These are phyloP conservation scores for Apium graveolens DNA, from an alignment of 129 eudicot genomes.

Conservation along the genomic window DNA sequence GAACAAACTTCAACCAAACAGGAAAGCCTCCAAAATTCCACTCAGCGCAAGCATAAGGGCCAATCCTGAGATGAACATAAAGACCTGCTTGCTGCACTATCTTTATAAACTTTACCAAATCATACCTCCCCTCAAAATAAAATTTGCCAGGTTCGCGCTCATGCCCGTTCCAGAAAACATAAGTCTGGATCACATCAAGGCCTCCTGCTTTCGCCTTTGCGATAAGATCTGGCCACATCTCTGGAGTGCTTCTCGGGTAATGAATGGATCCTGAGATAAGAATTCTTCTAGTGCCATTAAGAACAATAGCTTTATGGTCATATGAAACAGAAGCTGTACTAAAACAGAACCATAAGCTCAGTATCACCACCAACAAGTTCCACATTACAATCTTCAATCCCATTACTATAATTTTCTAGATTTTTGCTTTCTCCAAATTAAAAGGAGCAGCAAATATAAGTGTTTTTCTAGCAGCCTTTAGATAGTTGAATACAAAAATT, in stretches of 20 bases:
- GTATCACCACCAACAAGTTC: too few species aligned
- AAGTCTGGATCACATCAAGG: slow-evolving; percentile 87
- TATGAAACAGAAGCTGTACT: slow-evolving; percentile 46
- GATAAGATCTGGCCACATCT: slow-evolving; percentile 99
- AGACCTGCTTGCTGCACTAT: slow-evolving; percentile 76
- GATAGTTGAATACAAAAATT: too few species aligned
- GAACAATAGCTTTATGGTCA: slow-evolving; percentile 59
- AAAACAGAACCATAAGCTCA: too few species aligned
- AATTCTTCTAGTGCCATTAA: slow-evolving; percentile 68
- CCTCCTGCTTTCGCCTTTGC: slow-evolving; percentile 92
- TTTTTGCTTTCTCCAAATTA: too few species aligned
- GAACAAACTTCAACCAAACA: slow-evolving; percentile 94
- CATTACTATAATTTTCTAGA: too few species aligned
- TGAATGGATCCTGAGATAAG: slow-evolving; percentile 92
- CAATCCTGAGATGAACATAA: slow-evolving; percentile 72
- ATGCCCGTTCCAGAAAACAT: slow-evolving; percentile 97
- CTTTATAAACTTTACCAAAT: slow-evolving; percentile 69
- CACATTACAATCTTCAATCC: too few species aligned
- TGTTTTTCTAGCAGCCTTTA: too few species aligned
- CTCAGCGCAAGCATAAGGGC: slow-evolving; percentile 89
- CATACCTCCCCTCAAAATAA: slow-evolving; percentile 75
- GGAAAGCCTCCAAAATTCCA: slow-evolving; percentile 99
- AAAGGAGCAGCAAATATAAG: too few species aligned
- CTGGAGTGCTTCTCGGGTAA: slow-evolving; percentile 94
- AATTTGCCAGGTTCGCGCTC: slow-evolving; percentile 52